These are phyloP conservation scores for Nakazawaea ernobii DNA, from an alignment of 805 yeast genomes.

Conservation along the genomic window DNA sequence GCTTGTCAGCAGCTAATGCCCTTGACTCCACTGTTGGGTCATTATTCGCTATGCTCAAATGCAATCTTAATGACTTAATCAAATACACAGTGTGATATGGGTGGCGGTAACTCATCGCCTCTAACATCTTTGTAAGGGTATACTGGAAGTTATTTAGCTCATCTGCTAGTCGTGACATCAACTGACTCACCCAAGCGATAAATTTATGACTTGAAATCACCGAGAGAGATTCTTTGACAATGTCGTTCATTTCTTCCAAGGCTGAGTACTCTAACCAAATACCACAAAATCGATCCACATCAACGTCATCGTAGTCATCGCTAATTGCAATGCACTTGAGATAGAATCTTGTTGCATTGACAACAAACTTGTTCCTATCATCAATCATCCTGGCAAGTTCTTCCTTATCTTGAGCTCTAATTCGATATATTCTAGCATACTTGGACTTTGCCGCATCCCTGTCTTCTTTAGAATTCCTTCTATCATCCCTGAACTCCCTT, in stretches of 20 bases:
- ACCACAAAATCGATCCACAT: constrained; percentile 72
- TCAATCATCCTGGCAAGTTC: constrained; percentile 34
- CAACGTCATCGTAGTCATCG: constrained; percentile 43
- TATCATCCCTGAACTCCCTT: constrained; percentile 34
- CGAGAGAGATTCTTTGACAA: constrained; percentile 31
- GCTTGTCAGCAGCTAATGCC: constrained; percentile 43
- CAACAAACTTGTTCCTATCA: constrained; percentile 37
- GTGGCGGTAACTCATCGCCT: constrained; percentile 43
- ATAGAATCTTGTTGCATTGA: constrained; percentile 54
- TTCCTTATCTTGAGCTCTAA: constrained; percentile 39
- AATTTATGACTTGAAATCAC: constrained; percentile 55
- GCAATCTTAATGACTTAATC: constrained; percentile 50
- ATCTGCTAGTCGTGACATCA: constrained; percentile 59
- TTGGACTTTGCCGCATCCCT: constrained; percentile 36
- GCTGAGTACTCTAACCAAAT: constrained; percentile 69
- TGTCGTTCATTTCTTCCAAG: constrained; percentile 35
- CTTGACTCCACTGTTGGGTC: constrained; percentile 38
- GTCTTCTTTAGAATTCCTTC: constrained; percentile 36
- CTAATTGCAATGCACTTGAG: constrained; percentile 44
- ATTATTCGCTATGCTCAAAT: constrained; percentile 27
- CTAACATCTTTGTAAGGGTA: constrained; percentile 41
- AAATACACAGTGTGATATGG: constrained; percentile 73
- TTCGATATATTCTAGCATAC: constrained; percentile 39
- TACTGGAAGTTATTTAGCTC: constrained; percentile 50
- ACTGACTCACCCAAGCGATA: constrained; percentile 78